Percentiles rank a stretch among this genome's conserved stretches.
Evolutionary conservation across 805 yeast species (phyloP).

Genomic region (Ogataea saltuana): DNA sequence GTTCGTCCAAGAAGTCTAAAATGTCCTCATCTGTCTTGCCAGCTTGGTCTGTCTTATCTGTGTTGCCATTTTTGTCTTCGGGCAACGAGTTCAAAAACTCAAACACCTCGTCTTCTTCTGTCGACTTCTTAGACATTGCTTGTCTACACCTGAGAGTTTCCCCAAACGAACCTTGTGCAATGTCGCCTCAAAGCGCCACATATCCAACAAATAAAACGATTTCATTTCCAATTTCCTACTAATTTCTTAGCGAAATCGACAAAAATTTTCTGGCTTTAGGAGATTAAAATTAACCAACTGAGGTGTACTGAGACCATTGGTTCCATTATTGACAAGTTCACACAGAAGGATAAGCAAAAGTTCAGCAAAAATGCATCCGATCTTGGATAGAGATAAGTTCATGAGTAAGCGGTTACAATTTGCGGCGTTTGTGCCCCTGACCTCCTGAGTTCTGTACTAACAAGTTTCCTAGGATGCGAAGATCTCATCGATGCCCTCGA

Average conservation of each 20-base stretch:
- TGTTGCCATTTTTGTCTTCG: slow-evolving; percentile 38
- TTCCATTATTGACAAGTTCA: no score
- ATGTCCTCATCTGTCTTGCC: slow-evolving; percentile 52
- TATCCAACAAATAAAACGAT: neutral
- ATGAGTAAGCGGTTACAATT: slow-evolving; percentile 21
- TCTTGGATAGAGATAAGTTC: slow-evolving; percentile 34
- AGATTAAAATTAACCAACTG: neutral
- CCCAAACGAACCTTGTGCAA: no score
- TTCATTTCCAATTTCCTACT: neutral
- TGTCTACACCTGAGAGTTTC: no score
- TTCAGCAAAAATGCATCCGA: slow-evolving; percentile 34
- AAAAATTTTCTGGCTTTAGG: neutral
- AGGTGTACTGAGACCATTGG: neutral
- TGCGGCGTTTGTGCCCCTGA: no score
- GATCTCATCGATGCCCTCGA: slow-evolving; percentile 85
- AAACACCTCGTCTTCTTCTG: slow-evolving; percentile 71
- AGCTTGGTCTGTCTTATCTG: slow-evolving; percentile 19
- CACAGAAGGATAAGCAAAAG: no score
- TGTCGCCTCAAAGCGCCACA: neutral
- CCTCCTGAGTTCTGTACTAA: no score
- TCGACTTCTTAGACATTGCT: slow-evolving; percentile 26
- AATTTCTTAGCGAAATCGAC: slow-evolving; percentile 1
- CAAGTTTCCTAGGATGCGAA: slow-evolving; percentile 59
- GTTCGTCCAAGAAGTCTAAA: slow-evolving; percentile 62
- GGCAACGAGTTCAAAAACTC: slow-evolving; percentile 82